Evolutionary conservation across 192 early-diverging fungal species (phyloP), one percentile per base, ranked within the genome.

Genomic region (Backusella luteola): DNA sequence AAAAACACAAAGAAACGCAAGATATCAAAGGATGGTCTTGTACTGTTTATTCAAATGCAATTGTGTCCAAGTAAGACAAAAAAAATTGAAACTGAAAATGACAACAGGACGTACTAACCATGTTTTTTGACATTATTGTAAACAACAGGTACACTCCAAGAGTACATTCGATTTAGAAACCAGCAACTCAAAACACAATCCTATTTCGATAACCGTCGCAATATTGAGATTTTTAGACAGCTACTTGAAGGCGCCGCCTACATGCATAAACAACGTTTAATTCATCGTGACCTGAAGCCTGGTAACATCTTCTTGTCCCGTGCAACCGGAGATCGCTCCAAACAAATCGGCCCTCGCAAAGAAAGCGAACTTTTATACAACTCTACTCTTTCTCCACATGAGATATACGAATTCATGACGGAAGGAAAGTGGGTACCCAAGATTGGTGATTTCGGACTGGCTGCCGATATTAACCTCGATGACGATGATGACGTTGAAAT

Each of bases 401-500:
- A 59, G 12, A 34, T 67, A 8, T 52, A 66, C 42, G 71, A 71
- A 63, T 78, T 67, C 38, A 80, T 80, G 21, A 77, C 80, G n/a
- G 81, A 85, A 36, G 91, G 88, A 36, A 72, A 73, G 7, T 78
- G 85, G 79, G 79, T 87, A 4, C 84, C 87, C 7, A 98, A 96
- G 68, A 94, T 99, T 79, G 97, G 97, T 11, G 97, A 99, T 79
- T 99, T 99, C 86, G 97, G 97, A 6, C 84, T 99, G 68, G 97
- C 94, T 7, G 93, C 95, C 2, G 80, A 84, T 36, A 79, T 87
- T 39, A 84, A 87, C 21, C 76, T 77, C 12, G 66, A 75, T 41
- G 68, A 35, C 12, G n/a, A 19, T 12, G 67, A 69, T 17, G 17
- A 71, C n/a, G 69, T 17, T 71, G 69, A 41, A 52, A 52, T 9